Evolutionary conservation across 345 rosid species (phyloP), one percentile per base, ranked within the genome.

Genomic region (Heritiera fomes): DNA sequence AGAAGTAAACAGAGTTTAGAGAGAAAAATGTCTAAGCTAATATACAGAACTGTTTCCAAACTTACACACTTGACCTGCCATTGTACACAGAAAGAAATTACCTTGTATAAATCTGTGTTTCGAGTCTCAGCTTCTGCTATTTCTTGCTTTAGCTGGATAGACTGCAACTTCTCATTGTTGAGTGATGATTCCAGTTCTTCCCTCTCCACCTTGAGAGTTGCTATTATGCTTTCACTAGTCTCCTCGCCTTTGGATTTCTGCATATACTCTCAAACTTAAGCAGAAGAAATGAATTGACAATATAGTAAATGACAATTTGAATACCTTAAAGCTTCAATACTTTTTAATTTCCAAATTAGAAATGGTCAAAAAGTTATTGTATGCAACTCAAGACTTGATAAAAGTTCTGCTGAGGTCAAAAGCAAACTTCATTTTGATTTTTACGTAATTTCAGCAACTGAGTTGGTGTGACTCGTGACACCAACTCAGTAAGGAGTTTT

Each of bases 101-200:
- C 99, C 98, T 93, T 92, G 88, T 90, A 85, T 77, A 93, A 87
- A 56, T 94, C 97, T 34, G 91, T 80, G 79, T 91, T 93, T 58
- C 89, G 86, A 80, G 87, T 73, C 86, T 97, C 94, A 6, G 94
- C 96, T 77, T 94, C 98, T 30, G 83, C 77, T 75, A 91, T 72
- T 41, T 94, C 98, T 79, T 94, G 87, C 92, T 89, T 93, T 80
- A 94, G 85, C 77, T 89, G 98, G 80, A 85, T 80, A 59, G 91
- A 86, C 74, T 83, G 91, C 79, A 85, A 78, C 82, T 86, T 92
- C 87, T 97, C 98, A 81, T 91, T 89, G 92, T 79, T 85, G 58
- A 97, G 87, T 3, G 86, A 87, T 77, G 84, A 84, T 83, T 91
- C 97, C 64, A 93, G 83, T 77, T 90, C 98, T 88, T 91, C 98